Evolutionary conservation across 2,329 filamentous ascomycete genomes (phyloP).

Genomic region (Pleoardoris graminearum): DNA sequence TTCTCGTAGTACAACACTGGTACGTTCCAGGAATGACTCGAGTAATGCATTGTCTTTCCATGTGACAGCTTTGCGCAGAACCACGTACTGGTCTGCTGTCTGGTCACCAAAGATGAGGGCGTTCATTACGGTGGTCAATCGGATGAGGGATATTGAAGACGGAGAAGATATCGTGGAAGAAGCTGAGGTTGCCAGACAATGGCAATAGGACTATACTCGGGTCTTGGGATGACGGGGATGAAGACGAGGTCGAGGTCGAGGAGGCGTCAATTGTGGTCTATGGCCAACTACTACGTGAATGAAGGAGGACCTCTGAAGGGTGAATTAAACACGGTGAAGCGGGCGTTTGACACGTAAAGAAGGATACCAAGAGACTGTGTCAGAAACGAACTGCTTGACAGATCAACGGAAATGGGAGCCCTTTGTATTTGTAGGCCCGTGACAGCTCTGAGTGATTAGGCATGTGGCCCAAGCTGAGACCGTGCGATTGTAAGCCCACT

Average conservation of each 20-base stretch:
- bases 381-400: conserved; percentile 24
- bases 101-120: conserved; percentile 71
- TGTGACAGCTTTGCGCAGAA: conserved; percentile 56
- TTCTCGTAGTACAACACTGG: conserved; percentile 60
- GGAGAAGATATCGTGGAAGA: not conserved
- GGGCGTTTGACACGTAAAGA: conserved; percentile 18
- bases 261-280: conserved; percentile 12
- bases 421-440: conserved; percentile 44
- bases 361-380: conserved; percentile 33
- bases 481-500: conserved; percentile 43
- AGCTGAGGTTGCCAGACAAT: not conserved
- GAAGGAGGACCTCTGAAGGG: conserved; percentile 11
- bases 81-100: conserved; percentile 67
- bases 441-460: conserved; percentile 28
- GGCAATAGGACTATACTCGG: not conserved
- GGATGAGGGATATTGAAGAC: conserved; percentile 31
- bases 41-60: conserved; percentile 61
- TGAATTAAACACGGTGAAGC: conserved; percentile 12
- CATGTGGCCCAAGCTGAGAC: conserved; percentile 36
- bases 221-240: not conserved
- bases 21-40: conserved; percentile 64
- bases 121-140: conserved; percentile 44
- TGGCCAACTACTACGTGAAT: conserved; percentile 15
- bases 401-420: conserved; percentile 29
- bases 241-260: not conserved